Evolutionary conservation across 2,329 filamentous ascomycete species (phyloP), one percentile per base, ranked within the genome.

Genomic region (Monosporascus cannonballus): DNA sequence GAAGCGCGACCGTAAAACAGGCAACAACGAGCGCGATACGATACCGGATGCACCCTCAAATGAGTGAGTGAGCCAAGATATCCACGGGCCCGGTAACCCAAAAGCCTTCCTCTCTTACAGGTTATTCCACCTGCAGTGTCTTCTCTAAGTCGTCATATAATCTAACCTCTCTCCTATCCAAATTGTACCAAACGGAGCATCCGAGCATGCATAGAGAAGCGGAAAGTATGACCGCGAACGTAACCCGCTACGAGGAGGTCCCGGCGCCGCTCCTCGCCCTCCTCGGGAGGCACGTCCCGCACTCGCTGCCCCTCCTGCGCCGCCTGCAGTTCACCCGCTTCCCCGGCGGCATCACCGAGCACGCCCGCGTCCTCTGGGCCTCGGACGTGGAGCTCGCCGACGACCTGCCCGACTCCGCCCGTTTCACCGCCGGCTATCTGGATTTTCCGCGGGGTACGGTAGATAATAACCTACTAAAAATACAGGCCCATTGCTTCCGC

Each of bases 261-360:
- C 67, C 73, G 0, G 56, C 52, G 11, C 57, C 56, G 55, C 67
- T 85, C 42, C 63, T 81, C n/a, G 51, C 59, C 2, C 73, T 79
- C 14, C 74, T 89, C 0, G 61, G 67, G 25, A 61, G 66, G 3
- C 73, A 80, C 36, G 69, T 86, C 8, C 85, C 85, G 0, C 69
- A 77, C 59, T 81, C 82, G 4, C 70, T 89, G 15, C 76, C 81
- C 6, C 68, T 89, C 4, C 72, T 84, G 46, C 78, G 86, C n/a
- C 76, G 85, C 2, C 70, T 87, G 5, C 81, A 87, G 55, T 85
- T 82, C 64, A 71, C 76, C 22, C 71, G 68, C 47, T 67, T 71
- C 38, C 64, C 69, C 0, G 66, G 67, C 27, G 73, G 72, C 34
- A 73, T 73, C 22, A 78, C 67, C 37, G 68, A 67, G 59, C 70